phyloP scores from a whole-genome alignment of 805 yeast species.

The Ogataea degrootiae region DNA sequence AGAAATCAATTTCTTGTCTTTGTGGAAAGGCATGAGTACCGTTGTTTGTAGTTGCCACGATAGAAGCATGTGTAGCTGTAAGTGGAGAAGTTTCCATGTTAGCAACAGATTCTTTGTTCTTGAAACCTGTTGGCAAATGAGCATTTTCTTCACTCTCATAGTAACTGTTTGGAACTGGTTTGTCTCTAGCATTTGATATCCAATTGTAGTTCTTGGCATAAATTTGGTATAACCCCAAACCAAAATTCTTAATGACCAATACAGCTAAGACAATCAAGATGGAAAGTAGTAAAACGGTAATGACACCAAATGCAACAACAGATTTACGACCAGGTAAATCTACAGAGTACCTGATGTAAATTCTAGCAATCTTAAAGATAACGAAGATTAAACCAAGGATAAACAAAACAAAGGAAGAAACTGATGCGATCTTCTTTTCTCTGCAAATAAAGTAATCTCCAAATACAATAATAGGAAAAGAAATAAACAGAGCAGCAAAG shows the following conservation, averaged over 20 bases:
- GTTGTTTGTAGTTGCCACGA: background rate
- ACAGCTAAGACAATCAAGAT: constrained; percentile 19
- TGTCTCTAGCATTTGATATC: constrained; percentile 3
- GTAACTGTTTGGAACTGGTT: background rate
- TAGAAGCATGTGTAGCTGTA: background rate
- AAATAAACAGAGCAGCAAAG: constrained; percentile 16
- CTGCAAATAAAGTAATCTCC: constrained; percentile 34
- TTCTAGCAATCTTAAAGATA: constrained; percentile 35
- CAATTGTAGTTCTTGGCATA: constrained; percentile 15
- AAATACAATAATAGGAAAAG: constrained; percentile 30
- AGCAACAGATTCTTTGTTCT: background rate
- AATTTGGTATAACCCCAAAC: constrained; percentile 8
- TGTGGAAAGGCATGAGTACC: background rate
- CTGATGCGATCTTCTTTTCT: constrained; percentile 25
- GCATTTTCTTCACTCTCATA: background rate
- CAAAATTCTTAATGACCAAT: constrained; percentile 10
- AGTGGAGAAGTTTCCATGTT: too few relatives aligned
- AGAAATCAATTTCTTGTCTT: constrained; percentile 7
- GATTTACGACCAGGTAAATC: constrained; percentile 41
- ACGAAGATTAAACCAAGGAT: constrained; percentile 35
- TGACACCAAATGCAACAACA: constrained; percentile 36
- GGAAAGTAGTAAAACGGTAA: constrained; percentile 31
- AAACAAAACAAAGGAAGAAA: constrained; percentile 24
- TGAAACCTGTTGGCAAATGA: background rate
- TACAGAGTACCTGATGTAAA: constrained; percentile 25